These are phyloP conservation scores for Larix kaempferi DNA, from an alignment of 75 land plant genomes.

Conservation along the genomic window DNA sequence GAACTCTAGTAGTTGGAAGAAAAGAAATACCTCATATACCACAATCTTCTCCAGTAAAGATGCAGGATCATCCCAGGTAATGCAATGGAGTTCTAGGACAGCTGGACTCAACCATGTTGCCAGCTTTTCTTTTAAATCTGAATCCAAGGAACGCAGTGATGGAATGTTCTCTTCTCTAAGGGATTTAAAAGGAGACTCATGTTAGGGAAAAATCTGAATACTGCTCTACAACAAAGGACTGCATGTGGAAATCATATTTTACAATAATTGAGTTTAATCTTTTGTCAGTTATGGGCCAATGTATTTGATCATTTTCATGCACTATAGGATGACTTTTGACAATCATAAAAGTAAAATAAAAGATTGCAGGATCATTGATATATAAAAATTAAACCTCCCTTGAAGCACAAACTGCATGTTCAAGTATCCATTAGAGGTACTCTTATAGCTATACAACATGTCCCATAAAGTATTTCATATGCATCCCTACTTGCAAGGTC, in stretches of 20 bases:
- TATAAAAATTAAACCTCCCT: too few relatives aligned
- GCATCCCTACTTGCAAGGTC: too few relatives aligned
- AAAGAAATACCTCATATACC: constrained; percentile 66
- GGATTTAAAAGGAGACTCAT: background rate
- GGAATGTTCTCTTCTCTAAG: constrained; percentile 68
- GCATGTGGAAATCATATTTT: background rate
- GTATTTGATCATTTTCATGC: too few relatives aligned
- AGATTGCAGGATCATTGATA: too few relatives aligned
- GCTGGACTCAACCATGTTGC: constrained; percentile 93
- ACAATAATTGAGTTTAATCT: background rate
- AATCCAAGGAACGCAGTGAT: constrained; percentile 72
- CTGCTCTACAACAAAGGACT: background rate
- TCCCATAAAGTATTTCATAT: too few relatives aligned
- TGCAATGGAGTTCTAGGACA: constrained; percentile 76
- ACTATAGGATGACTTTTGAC: too few relatives aligned
- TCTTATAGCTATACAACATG: too few relatives aligned
- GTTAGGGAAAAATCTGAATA: background rate
- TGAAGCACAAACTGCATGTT: too few relatives aligned
- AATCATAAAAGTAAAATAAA: too few relatives aligned
- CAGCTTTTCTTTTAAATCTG: constrained; percentile 75
- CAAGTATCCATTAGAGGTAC: too few relatives aligned
- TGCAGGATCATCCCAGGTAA: constrained; percentile 95
- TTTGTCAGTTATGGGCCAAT: too few relatives aligned
- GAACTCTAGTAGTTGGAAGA: background rate
- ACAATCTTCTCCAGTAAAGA: constrained; percentile 91